These are phyloP conservation scores for Lanmaoa rubissima DNA, from an alignment of 768 basidiomycete species.

Conservation along the genomic window DNA sequence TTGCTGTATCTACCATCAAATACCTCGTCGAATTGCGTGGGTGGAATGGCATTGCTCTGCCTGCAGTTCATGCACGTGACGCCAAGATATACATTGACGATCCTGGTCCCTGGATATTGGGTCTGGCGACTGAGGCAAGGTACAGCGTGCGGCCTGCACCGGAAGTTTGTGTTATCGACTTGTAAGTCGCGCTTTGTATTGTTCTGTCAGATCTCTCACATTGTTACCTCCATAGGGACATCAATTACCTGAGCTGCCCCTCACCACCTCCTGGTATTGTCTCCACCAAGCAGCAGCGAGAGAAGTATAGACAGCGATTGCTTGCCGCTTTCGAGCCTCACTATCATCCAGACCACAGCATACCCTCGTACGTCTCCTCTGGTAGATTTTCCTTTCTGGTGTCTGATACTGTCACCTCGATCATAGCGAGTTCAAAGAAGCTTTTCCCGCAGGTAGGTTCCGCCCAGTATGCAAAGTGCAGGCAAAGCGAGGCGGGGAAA, in stretches of 20 bases:
- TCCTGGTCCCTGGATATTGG: conserved; percentile 96
- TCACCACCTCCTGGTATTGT: conserved; percentile 75
- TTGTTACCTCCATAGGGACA: conserved; percentile 51
- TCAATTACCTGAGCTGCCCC: conserved; percentile 81
- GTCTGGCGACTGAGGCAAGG: conserved; percentile 80
- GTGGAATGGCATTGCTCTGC: conserved; percentile 86
- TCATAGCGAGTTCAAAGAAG: conserved; percentile 86
- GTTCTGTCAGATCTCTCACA: conserved; percentile 4
- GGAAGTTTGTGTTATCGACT: conserved; percentile 85
- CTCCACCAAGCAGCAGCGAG: conserved; percentile 76
- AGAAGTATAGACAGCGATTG: conserved; percentile 72
- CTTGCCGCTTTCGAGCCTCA: conserved; percentile 79
- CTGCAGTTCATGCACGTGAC: conserved; percentile 84
- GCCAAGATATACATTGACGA: conserved; percentile 94
- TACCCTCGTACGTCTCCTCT: conserved; percentile 54
- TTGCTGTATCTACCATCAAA: conserved; percentile 86
- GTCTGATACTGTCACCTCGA: conserved; percentile 5
- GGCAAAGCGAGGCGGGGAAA: conserved; percentile 76
- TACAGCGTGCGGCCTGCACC: conserved; percentile 71
- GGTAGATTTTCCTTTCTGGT: neutral
- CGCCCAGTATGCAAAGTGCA: conserved; percentile 89
- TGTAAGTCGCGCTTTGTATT: conserved; percentile 47
- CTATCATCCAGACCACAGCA: conserved; percentile 86
- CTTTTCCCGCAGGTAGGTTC: conserved; percentile 91
- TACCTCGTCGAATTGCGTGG: conserved; percentile 91